Conservation (phyloP, 1,284 basidiomycete genomes). For the Malassezia sympodialis region DNA sequence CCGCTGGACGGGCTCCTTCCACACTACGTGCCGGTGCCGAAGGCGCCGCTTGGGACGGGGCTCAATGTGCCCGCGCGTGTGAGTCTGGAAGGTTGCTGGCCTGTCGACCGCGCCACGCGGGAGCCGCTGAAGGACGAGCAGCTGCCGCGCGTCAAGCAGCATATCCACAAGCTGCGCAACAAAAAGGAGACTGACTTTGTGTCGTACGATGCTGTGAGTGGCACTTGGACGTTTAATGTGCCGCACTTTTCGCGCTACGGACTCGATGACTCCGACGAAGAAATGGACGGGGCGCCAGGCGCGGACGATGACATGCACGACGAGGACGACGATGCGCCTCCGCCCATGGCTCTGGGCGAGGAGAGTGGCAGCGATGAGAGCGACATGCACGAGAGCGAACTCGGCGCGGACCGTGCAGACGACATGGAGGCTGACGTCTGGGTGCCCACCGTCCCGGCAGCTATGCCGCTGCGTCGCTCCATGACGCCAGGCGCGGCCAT, state of each 20-base stretch:
- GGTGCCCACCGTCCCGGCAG: not conserved
- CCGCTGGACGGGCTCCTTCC: slow-evolving; percentile 37
- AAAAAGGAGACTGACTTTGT: slow-evolving; percentile 80
- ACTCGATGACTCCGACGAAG: slow-evolving; percentile 42
- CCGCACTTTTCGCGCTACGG: slow-evolving; percentile 63
- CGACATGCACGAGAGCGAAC: slow-evolving; percentile 17
- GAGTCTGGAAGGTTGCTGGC: slow-evolving; percentile 72
- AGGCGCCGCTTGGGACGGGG: slow-evolving; percentile 63
- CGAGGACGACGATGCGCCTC: slow-evolving; percentile 27
- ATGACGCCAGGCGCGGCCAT: slow-evolving; percentile 7
- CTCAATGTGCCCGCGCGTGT: slow-evolving; percentile 80
- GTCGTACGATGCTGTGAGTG: slow-evolving; percentile 65
- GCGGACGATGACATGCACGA: slow-evolving; percentile 14
- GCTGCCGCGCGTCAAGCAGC: slow-evolving; percentile 61
- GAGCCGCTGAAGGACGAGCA: slow-evolving; percentile 76
- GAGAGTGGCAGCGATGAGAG: slow-evolving; percentile 8
- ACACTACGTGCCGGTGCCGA: slow-evolving; percentile 51
- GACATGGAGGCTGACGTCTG: slow-evolving; percentile 1
- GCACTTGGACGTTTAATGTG: slow-evolving; percentile 86
- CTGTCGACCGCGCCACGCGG: slow-evolving; percentile 79
- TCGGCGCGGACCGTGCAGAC: not conserved
- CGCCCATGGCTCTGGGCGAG: slow-evolving; percentile 23
- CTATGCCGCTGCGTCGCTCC: slow-evolving; percentile 3
- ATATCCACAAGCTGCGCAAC: slow-evolving; percentile 70
- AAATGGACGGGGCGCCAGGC: slow-evolving; percentile 17